Evolutionary conservation across 1,284 basidiomycete species (phyloP).

Genomic region (Pterula multifida): DNA sequence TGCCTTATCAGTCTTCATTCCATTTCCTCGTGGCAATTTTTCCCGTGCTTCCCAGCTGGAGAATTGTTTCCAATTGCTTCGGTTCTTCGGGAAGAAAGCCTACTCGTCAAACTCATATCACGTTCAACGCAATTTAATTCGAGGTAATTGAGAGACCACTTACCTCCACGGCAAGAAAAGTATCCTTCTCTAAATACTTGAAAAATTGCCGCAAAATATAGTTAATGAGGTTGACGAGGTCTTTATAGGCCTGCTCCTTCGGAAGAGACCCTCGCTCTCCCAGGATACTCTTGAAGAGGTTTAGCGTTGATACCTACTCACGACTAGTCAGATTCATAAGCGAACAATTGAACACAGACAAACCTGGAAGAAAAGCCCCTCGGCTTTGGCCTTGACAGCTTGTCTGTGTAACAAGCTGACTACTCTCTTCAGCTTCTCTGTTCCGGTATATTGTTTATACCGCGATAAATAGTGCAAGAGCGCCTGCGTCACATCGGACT

Average conservation of each 20-base stretch:
- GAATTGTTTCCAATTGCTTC: slow-evolving; percentile 74
- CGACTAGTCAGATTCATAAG: slow-evolving; percentile 10
- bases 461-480: slow-evolving; percentile 70
- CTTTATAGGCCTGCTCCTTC: slow-evolving; percentile 67
- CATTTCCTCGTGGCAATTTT: slow-evolving; percentile 17
- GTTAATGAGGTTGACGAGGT: slow-evolving; percentile 72
- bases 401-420: slow-evolving; percentile 83
- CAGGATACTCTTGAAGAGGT: slow-evolving; percentile 76
- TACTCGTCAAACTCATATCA: slow-evolving; percentile 17
- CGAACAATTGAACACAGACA: slow-evolving; percentile 13
- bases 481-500: slow-evolving; percentile 72
- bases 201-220: slow-evolving; percentile 87
- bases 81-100: slow-evolving; percentile 85
- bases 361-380: slow-evolving; percentile 88
- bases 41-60: slow-evolving; percentile 71
- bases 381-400: slow-evolving; percentile 79
- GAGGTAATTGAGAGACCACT: slow-evolving; percentile 12
- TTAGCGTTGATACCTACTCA: slow-evolving; percentile 70
- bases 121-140: background rate
- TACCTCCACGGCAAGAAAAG: slow-evolving; percentile 79
- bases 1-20: slow-evolving; percentile 21
- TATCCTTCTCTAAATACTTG: slow-evolving; percentile 71
- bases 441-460: slow-evolving; percentile 68
- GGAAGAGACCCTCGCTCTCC: slow-evolving; percentile 68
- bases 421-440: slow-evolving; percentile 78